Conservation (phyloP, 805 yeast genomes). For the Wickerhamomyces silvicola region DNA sequence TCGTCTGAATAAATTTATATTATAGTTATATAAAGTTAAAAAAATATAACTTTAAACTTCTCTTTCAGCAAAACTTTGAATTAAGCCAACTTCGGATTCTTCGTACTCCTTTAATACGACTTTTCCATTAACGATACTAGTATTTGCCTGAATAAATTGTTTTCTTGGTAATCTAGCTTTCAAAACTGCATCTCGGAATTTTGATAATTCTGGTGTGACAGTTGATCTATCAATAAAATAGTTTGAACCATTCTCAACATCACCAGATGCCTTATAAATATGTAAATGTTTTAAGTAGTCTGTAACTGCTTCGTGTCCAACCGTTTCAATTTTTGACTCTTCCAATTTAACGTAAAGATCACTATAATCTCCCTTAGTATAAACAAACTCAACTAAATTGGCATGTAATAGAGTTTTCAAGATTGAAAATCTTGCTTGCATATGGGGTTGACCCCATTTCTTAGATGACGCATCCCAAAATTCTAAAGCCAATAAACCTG, state of each 20-base stretch:
- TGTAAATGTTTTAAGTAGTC: constrained; percentile 69
- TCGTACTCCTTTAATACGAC: constrained; percentile 66
- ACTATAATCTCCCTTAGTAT: constrained; percentile 39
- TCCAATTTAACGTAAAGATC: constrained; percentile 61
- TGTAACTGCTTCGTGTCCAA: constrained; percentile 69
- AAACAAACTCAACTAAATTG: constrained; percentile 48
- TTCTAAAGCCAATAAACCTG: constrained; percentile 77
- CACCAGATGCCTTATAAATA: constrained; percentile 72
- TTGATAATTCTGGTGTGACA: constrained; percentile 55
- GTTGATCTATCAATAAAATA: constrained; percentile 66
- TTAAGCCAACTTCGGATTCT: constrained; percentile 69
- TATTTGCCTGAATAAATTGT: constrained; percentile 80
- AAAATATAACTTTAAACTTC: constrained; percentile 19
- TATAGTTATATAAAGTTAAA: background rate
- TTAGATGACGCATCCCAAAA: constrained; percentile 77
- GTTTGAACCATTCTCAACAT: constrained; percentile 53
- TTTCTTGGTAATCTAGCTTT: constrained; percentile 75
- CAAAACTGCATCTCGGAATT: constrained; percentile 62
- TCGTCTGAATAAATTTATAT: background rate
- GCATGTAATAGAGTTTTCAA: constrained; percentile 68
- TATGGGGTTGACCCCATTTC: constrained; percentile 94
- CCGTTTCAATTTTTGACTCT: constrained; percentile 52
- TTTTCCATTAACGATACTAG: constrained; percentile 33
- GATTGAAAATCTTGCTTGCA: constrained; percentile 88
- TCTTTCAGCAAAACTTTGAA: constrained; percentile 67